A percentile compares a stretch with the other conserved stretches of the same genome.
Evolutionary conservation across 371 early-diverging fungal genomes (phyloP).

Genomic region (Mucor plumbeus): DNA sequence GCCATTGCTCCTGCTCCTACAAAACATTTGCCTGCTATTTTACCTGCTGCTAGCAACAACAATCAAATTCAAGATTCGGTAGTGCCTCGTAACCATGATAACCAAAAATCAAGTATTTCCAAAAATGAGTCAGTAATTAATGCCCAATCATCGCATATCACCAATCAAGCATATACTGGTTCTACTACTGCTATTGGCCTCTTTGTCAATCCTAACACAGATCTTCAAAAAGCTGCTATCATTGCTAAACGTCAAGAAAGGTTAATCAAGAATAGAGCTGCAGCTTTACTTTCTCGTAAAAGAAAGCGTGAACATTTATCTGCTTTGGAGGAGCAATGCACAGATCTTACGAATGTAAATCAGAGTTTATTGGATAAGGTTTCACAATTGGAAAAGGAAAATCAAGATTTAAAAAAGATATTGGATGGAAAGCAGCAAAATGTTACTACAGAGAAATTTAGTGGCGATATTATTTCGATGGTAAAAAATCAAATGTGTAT

Average conservation of each 20-base stretch:
- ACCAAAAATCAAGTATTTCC: not conserved
- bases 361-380: slow-evolving; percentile 39
- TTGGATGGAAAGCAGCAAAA: slow-evolving; percentile 13
- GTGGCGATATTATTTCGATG: not conserved
- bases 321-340: slow-evolving; percentile 62
- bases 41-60: slow-evolving; percentile 9
- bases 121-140: not conserved
- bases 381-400: slow-evolving; percentile 42
- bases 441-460: not conserved
- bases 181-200: not conserved
- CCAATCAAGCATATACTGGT: not conserved
- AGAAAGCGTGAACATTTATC: slow-evolving; percentile 85
- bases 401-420: slow-evolving; percentile 18
- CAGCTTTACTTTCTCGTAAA: slow-evolving; percentile 87
- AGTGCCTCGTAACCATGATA: not conserved
- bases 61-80: not conserved
- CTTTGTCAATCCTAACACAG: not conserved
- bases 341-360: slow-evolving; percentile 25
- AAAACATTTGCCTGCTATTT: slow-evolving; percentile 6
- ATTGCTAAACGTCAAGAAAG: slow-evolving; percentile 81
- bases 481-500: not conserved
- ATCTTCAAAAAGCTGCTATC: slow-evolving; percentile 28
- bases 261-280: slow-evolving; percentile 89
- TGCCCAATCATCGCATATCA: not conserved
- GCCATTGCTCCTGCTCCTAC: slow-evolving; percentile 12